A percentile compares a stretch with the other conserved stretches of the same genome.
Evolutionary conservation across 176 grass and related monocot genomes (phyloP).

Genomic region (Pharus latifolius): DNA sequence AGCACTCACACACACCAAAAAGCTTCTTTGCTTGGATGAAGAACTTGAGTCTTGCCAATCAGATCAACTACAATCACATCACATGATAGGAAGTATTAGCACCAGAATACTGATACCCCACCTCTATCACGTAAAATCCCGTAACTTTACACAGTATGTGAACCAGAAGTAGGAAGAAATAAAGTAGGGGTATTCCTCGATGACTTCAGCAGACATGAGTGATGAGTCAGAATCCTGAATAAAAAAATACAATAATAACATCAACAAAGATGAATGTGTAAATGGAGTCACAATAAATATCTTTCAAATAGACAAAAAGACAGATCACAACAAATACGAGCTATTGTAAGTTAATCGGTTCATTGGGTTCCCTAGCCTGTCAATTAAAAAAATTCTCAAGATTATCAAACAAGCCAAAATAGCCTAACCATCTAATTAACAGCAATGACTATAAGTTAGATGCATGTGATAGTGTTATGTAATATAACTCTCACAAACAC

Average conservation of each 20-base stretch:
- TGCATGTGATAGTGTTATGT: too few species aligned
- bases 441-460: too few species aligned
- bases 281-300: not conserved
- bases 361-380: too few species aligned
- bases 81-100: slow-evolving; percentile 52
- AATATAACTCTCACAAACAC: too few species aligned
- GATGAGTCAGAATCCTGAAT: slow-evolving; percentile 33
- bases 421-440: too few species aligned
- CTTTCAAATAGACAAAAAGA: not conserved
- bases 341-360: not conserved
- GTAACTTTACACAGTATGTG: slow-evolving; percentile 59
- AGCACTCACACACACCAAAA: not conserved
- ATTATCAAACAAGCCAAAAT: too few species aligned
- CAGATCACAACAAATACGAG: too few species aligned
- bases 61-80: slow-evolving; percentile 41
- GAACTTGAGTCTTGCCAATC: slow-evolving; percentile 46
- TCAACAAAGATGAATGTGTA: not conserved
- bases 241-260: not conserved
- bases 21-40: slow-evolving; percentile 22
- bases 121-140: slow-evolving; percentile 58
- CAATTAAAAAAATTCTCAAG: too few species aligned
- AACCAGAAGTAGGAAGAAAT: slow-evolving; percentile 71
- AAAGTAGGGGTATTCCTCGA: slow-evolving; percentile 45
- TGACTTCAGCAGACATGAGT: slow-evolving; percentile 51
- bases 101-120: slow-evolving; percentile 40